Percentiles rank a stretch among this genome's conserved stretches.
These are phyloP conservation scores for Pichia sp. DNA, from an alignment of 1,139 yeast species.

Conservation along the genomic window DNA sequence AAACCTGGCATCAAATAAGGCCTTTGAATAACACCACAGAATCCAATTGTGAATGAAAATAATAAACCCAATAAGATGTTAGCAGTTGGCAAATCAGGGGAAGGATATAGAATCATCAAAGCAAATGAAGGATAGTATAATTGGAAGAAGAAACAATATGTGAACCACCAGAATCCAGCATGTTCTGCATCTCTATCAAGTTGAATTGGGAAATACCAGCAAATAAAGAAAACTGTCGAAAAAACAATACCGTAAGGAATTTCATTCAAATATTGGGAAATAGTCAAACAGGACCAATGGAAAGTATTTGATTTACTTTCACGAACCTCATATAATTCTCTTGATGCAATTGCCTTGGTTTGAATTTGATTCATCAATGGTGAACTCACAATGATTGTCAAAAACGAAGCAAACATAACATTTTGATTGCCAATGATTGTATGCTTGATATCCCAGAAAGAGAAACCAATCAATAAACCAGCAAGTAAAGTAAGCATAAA, in stretches of 20 bases:
- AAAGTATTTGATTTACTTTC: constrained; percentile 58
- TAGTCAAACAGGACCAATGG: constrained; percentile 52
- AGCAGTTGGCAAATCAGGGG: constrained; percentile 57
- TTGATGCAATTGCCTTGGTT: constrained; percentile 42
- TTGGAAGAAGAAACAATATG: constrained; percentile 46
- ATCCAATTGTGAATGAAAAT: constrained; percentile 44
- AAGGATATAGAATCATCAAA: constrained; percentile 40
- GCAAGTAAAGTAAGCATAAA: constrained; percentile 23
- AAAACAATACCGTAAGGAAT: constrained; percentile 47
- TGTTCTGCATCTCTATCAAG: constrained; percentile 33
- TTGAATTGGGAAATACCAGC: constrained; percentile 51
- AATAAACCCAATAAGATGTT: constrained; percentile 45
- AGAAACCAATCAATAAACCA: constrained; percentile 42
- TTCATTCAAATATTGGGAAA: constrained; percentile 45
- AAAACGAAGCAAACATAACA: constrained; percentile 43
- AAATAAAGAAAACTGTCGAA: constrained; percentile 42
- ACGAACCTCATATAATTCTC: constrained; percentile 54
- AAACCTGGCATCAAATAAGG: constrained; percentile 51
- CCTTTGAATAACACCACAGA: constrained; percentile 60
- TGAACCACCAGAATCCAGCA: constrained; percentile 46
- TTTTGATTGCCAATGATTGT: constrained; percentile 45
- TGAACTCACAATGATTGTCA: constrained; percentile 39
- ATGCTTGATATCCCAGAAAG: constrained; percentile 23
- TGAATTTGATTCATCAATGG: constrained; percentile 51
- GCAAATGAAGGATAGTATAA: constrained; percentile 46